Base-by-base conservation (phyloP, 2,329 filamentous ascomycete genomes). In the Gremmenia infestans region DNA sequence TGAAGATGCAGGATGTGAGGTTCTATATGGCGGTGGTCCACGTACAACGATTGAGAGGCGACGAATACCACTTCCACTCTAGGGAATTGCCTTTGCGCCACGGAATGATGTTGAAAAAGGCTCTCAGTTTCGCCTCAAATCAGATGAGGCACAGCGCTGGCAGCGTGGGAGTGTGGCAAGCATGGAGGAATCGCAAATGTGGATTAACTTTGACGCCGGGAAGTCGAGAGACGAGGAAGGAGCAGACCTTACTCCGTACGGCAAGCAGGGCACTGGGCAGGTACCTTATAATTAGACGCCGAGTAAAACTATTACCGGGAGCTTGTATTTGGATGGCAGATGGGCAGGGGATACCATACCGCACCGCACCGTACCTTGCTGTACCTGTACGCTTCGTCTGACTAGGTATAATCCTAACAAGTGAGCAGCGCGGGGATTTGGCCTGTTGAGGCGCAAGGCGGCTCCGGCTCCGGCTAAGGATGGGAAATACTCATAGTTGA, bases 1-100 rank as follows among this genome's bases (percentile, higher is more conserved):
- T 55, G 53, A 49, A 43, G 49, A 54, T 47, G 54, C 48, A 46
- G 42, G 15, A 46, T 3, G 42, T 28, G 23, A 28, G 23, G 45
- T 25, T 14, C 14, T 25, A 25, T 14, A 45, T 45, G 6, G 42
- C 19, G 2, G 45, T 17, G 45, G 19, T 28, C 42, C 51, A 46
- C 52, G 55, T 50, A 50, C 46, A 47, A 25, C 19, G 25, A 22
- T 28, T 32, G 11, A 28, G 12, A 23, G 19, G 42, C 45, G 45
- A 28, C 23, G 9, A 28, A 23, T 25, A 47, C 45, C 3, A 25
- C 5, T 25, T 6, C 25, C 45, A 28, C 45, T 25, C 22, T 12
- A 47, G 22, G 23, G 45, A 47, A 8, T 47, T 47, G 22, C 22
- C 45, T 47, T 47, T 22, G 25, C 9, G 40, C 42, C 42, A 45